Base-by-base conservation (phyloP, 1,284 basidiomycete species). In the Wallemia ichthyophaga region DNA sequence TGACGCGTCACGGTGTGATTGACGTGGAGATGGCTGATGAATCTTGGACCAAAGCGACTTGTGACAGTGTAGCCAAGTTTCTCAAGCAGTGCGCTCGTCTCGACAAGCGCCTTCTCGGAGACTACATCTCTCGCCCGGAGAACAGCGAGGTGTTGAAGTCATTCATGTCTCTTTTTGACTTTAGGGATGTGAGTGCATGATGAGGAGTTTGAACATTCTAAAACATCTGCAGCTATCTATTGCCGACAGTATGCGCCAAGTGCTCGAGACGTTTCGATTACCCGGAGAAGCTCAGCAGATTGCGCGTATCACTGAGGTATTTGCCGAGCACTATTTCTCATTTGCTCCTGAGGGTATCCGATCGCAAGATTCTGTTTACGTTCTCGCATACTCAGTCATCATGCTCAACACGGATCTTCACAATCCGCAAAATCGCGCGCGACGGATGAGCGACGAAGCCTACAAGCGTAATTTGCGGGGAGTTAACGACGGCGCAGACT, bases 351-450 rank as follows among this genome's bases (percentile, higher is more conserved):
- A 78, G 57, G 91, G 91, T 67, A 83, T 98, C 65, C 85, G 83
- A 66, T 83, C 75, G 54, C 80, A 88, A 70, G 94, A 98, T 69
- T 86, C 92, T 1, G 85, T 88, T 24, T 94, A 95, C 70, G 84
- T 99, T 1, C 72, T 99, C 25, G 79, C 92, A 0, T 99, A 83
- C 70, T 95, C 92, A 0, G 82, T 99, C 63, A 96, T 99, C 70
- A 80, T 99, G 88, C 78, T 99, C 61, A 99, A 99, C 70, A 98
- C 94, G 1, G 94, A 99, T 72, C 78, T 81, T 61, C 92, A 96
- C 69, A 96, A 87, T 68, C 89, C 92, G n/a, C 89, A 95, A 75
- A 78, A 92, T 63, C 73, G 83, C 67, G 85, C 55, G 5, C 92
- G 92, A 80, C 79, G 87, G 5, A 99, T 98, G 94, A 78, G 85